Base-by-base conservation (phyloP, 805 yeast species). In the Ogataea zsoltii region DNA sequence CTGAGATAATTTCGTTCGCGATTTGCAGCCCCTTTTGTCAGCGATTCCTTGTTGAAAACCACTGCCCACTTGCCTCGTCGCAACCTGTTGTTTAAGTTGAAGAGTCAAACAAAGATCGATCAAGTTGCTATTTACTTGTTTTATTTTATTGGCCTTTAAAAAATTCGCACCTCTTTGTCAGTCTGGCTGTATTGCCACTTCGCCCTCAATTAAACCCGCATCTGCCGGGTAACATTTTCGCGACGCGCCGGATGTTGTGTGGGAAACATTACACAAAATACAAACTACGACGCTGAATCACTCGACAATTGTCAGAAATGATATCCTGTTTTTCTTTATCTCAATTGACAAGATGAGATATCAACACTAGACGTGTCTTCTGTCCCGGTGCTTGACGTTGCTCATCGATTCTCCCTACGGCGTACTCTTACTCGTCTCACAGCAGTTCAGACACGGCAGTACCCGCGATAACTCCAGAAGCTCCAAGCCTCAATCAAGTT, bases 71-170 rank as follows among this genome's bases (percentile, higher is more conserved):
- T 10, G 40, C 29, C 30, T 28, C 21, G 15, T 21, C 40, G 19
- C 28, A 30, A 31, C 30, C 34, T 30, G 36, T 40, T 33, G 30
- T 21, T 26, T 28, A 13, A 11, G 14, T 16, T 37, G 13, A 30
- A n/a, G 25, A 41, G 35, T 44, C 41, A 41, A 42, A 45, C 44
- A 34, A 41, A 21, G 45, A 32, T 34, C 39, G 41, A 40, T 38
- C 45, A 39, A 33, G 40, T 49, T 49, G 49, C 49, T 45, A 42
- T 45, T 49, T 49, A 49, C 49, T 49, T 45, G 47, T 45, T 45
- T 45, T 36, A 45, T 45, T 49, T 49, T 45, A 49, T 44, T 41
- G 49, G 46, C 46, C 37, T 44, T 45, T 40, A 35, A 41, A 41
- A 44, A 48, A 48, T 44, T 48, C 48, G 48, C 46, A 44, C 42